Evolutionary conservation across 2,329 filamentous ascomycete species (phyloP).

Genomic region (Diaporthe eres): DNA sequence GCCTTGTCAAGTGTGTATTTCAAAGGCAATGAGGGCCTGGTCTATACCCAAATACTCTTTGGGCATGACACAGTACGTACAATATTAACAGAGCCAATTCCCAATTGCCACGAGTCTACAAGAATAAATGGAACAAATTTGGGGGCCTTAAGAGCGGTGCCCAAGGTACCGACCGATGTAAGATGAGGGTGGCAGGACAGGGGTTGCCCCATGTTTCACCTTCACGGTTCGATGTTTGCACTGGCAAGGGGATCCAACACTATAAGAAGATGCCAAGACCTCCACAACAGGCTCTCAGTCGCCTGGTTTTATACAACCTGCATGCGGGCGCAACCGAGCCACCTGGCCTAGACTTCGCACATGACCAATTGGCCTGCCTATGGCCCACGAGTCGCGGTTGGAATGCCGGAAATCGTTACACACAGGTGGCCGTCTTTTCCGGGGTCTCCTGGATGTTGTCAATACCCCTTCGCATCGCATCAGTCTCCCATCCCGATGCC

Average conservation of each 20-base stretch:
- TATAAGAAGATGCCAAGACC: conserved; percentile 4
- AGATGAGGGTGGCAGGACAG: background rate
- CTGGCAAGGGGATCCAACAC: conserved; percentile 5
- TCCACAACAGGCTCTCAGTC: background rate
- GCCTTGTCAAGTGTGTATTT: background rate
- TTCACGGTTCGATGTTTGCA: background rate
- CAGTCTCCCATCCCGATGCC: background rate
- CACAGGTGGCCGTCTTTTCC: background rate
- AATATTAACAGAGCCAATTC: background rate
- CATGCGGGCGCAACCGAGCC: background rate
- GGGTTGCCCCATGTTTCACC: conserved; percentile 9
- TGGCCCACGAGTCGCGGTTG: background rate
- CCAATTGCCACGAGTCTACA: background rate
- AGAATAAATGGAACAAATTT: too few relatives aligned
- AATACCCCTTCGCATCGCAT: background rate
- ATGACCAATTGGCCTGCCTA: background rate
- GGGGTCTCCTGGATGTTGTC: conserved; percentile 1
- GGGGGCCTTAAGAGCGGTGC: too few relatives aligned
- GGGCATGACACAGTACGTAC: background rate
- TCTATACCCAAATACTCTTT: background rate
- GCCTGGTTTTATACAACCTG: conserved; percentile 7
- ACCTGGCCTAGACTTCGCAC: background rate
- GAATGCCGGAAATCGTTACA: background rate
- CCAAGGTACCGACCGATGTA: background rate
- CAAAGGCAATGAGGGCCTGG: background rate